Conservation (phyloP, 352 stramenopile genomes). For the Globisporangium viniferum region DNA sequence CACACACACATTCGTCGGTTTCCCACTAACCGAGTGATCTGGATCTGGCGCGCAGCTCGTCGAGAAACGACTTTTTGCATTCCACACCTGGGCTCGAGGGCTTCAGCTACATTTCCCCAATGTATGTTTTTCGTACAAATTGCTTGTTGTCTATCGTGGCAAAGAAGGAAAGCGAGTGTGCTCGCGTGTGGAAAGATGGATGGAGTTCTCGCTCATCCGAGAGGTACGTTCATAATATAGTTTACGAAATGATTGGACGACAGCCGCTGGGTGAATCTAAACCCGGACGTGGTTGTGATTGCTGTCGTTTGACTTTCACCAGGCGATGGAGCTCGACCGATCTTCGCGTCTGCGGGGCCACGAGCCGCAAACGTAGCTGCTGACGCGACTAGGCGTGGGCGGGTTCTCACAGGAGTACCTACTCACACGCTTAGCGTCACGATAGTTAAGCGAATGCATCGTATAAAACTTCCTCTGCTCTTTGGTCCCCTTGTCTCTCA, state of each 20-base stretch:
- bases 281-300: too few relatives aligned
- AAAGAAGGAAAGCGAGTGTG: too few relatives aligned
- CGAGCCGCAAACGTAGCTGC: slow-evolving; percentile 19
- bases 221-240: slow-evolving; percentile 29
- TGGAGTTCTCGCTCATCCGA: slow-evolving; percentile 27
- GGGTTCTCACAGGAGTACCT: too few relatives aligned
- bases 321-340: slow-evolving; percentile 74
- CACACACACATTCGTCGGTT: not conserved
- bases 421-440: too few relatives aligned
- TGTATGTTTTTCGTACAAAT: too few relatives aligned
- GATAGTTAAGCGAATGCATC: too few relatives aligned
- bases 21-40: slow-evolving; percentile 1
- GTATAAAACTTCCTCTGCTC: too few relatives aligned
- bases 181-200: too few relatives aligned
- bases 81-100: too few relatives aligned
- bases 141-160: too few relatives aligned
- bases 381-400: not conserved
- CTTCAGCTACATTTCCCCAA: too few relatives aligned
- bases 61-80: slow-evolving; percentile 13
- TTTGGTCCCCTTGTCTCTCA: too few relatives aligned
- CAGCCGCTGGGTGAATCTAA: not conserved
- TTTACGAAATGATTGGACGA: not conserved
- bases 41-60: slow-evolving; percentile 13
- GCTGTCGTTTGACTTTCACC: not conserved
- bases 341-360: slow-evolving; percentile 36